Evolutionary conservation across 768 basidiomycete species (phyloP).

Genomic region (Leccinum rimulosum): DNA sequence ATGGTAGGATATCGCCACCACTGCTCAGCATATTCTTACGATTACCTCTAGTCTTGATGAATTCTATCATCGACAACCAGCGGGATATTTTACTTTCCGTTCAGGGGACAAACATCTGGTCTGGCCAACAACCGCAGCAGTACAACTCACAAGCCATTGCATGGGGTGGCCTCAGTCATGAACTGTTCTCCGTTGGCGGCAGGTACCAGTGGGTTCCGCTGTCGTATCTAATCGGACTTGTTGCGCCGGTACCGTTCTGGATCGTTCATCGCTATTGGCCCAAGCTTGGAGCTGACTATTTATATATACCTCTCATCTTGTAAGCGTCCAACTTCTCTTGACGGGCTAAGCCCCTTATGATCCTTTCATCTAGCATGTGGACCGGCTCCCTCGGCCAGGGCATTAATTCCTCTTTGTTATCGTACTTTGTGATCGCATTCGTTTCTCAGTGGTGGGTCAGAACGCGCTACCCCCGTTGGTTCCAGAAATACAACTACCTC

Average conservation of each 20-base stretch:
- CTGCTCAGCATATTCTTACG: background rate
- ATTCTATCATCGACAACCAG: slow-evolving; percentile 51
- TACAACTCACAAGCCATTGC: slow-evolving; percentile 35
- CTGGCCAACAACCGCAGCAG: slow-evolving; percentile 29
- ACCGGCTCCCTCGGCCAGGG: slow-evolving; percentile 22
- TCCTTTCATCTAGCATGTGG: slow-evolving; percentile 9
- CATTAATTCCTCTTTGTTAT: slow-evolving; percentile 26
- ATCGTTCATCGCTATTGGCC: slow-evolving; percentile 37
- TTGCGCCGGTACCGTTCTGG: slow-evolving; percentile 41
- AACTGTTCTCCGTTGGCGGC: slow-evolving; percentile 32
- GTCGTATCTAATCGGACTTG: slow-evolving; percentile 33
- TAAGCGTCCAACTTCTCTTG: slow-evolving; percentile 10
- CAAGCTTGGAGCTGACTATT: slow-evolving; percentile 22
- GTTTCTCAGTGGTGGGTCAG: slow-evolving; percentile 39
- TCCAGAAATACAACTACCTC: slow-evolving; percentile 38
- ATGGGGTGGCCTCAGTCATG: slow-evolving; percentile 38
- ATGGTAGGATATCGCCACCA: slow-evolving; percentile 27
- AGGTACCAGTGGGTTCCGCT: slow-evolving; percentile 42
- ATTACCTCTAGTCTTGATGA: slow-evolving; percentile 52
- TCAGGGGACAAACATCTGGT: slow-evolving; percentile 46
- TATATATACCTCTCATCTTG: slow-evolving; percentile 32
- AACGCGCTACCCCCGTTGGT: slow-evolving; percentile 36
- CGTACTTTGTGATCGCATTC: slow-evolving; percentile 26
- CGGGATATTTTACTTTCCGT: slow-evolving; percentile 49
- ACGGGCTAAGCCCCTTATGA: background rate